phyloP scores from a whole-genome alignment of 345 rosid genomes.

The Stellera chamaejasme region DNA sequence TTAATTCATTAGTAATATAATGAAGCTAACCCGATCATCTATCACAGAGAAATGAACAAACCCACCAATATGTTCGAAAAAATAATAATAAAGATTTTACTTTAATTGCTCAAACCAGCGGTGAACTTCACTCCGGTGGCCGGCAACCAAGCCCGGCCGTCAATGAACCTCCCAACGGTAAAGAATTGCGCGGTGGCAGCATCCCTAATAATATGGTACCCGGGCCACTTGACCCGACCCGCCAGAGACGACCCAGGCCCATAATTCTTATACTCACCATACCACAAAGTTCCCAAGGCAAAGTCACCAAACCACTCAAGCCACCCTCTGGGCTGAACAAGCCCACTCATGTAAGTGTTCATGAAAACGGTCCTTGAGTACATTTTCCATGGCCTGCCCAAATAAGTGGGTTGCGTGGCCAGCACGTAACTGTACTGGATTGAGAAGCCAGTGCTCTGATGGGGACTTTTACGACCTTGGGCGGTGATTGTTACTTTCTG shows the following conservation, averaged over 20 bases:
- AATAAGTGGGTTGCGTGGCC: constrained; percentile 59
- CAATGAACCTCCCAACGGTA: constrained; percentile 52
- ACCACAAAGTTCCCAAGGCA: constrained; percentile 63
- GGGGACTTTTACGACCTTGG: constrained; percentile 59
- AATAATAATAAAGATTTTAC: too few species aligned
- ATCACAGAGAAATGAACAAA: too few species aligned
- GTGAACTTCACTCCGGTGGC: constrained; percentile 50
- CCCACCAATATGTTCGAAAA: too few species aligned
- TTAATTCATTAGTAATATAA: too few species aligned
- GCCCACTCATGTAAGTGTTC: constrained; percentile 53
- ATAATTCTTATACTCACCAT: constrained; percentile 64
- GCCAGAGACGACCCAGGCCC: constrained; percentile 51
- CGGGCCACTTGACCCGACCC: constrained; percentile 68
- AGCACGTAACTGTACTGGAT: constrained; percentile 54
- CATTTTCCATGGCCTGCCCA: constrained; percentile 89
- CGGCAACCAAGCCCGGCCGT: constrained; percentile 66
- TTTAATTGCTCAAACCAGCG: constrained; percentile 38
- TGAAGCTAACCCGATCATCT: too few species aligned
- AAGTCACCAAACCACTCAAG: constrained; percentile 70
- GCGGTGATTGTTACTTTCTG: constrained; percentile 82
- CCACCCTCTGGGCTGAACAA: constrained; percentile 85
- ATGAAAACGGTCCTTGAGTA: constrained; percentile 80
- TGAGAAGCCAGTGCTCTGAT: constrained; percentile 73
- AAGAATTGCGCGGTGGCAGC: constrained; percentile 43
- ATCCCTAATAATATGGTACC: constrained; percentile 54